Conservation (phyloP, 495 filamentous ascomycete genomes). For the Daldinia caldariorum region DNA sequence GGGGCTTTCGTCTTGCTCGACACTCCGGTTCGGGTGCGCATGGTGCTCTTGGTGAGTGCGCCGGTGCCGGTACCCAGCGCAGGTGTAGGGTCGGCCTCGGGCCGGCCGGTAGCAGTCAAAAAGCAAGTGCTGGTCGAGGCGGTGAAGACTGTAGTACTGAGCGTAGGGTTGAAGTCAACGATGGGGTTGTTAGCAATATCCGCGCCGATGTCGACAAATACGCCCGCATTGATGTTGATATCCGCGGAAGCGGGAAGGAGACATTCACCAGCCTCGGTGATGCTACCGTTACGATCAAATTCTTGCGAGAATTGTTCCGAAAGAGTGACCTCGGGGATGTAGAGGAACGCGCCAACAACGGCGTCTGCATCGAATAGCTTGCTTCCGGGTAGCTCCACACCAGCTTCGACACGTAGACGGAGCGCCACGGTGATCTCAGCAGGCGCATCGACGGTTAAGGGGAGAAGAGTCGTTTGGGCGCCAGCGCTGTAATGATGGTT, state of each 20-base stretch:
- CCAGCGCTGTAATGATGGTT: conserved; percentile 36
- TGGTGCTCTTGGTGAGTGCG: not conserved
- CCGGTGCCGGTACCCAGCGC: conserved; percentile 8
- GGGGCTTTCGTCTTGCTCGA: not conserved
- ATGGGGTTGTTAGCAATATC: conserved; percentile 30
- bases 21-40: not conserved
- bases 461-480: conserved; percentile 43
- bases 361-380: conserved; percentile 43
- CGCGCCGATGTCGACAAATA: conserved; percentile 46
- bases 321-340: conserved; percentile 43
- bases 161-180: conserved; percentile 36
- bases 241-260: conserved; percentile 45
- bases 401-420: conserved; percentile 40
- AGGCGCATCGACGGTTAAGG: conserved; percentile 36
- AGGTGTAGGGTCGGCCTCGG: not conserved
- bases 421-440: conserved; percentile 48
- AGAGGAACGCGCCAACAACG: conserved; percentile 42
- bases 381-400: conserved; percentile 31
- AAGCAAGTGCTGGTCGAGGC: conserved; percentile 49
- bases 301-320: conserved; percentile 28
- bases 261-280: conserved; percentile 26
- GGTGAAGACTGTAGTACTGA: conserved; percentile 46
- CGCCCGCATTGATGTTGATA: conserved; percentile 45
- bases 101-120: conserved; percentile 12
- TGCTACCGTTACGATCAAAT: conserved; percentile 10